Percentiles rank a stretch among this genome's conserved stretches.
Evolutionary conservation across 306 rosid genomes (phyloP).

Genomic region (Ochetophila trinervis): DNA sequence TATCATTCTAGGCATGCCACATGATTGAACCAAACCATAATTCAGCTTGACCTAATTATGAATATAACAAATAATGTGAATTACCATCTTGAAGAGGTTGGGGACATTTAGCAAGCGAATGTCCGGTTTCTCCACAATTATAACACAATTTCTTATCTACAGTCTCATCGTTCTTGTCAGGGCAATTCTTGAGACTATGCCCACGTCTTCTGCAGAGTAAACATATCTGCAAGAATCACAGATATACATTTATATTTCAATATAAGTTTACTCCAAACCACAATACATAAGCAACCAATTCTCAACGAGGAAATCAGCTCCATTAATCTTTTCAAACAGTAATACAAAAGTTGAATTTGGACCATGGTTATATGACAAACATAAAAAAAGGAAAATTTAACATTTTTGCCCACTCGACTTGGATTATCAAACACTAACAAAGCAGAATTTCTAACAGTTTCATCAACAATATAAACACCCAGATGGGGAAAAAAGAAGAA

Average conservation of each 20-base stretch:
- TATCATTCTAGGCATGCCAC: not conserved
- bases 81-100: slow-evolving; percentile 69
- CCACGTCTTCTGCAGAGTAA: slow-evolving; percentile 82
- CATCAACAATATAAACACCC: not conserved
- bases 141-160: slow-evolving; percentile 57
- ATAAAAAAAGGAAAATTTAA: not conserved
- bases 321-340: not conserved
- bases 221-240: slow-evolving; percentile 58
- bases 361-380: not conserved
- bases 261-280: not conserved
- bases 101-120: slow-evolving; percentile 61
- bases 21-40: not conserved
- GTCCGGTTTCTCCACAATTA: slow-evolving; percentile 85
- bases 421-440: not conserved
- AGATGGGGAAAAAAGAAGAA: not conserved
- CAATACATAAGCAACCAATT: not conserved
- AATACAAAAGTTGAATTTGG: not conserved
- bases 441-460: not conserved
- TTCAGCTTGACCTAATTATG: not conserved
- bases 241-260: slow-evolving; percentile 2
- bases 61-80: not conserved
- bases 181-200: slow-evolving; percentile 82
- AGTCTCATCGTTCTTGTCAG: slow-evolving; percentile 40
- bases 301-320: not conserved
- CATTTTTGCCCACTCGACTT: not conserved